Evolutionary conservation across 257 asterid genomes (phyloP), one percentile per base, ranked within the genome.

Genomic region (Solanum peruvianum): DNA sequence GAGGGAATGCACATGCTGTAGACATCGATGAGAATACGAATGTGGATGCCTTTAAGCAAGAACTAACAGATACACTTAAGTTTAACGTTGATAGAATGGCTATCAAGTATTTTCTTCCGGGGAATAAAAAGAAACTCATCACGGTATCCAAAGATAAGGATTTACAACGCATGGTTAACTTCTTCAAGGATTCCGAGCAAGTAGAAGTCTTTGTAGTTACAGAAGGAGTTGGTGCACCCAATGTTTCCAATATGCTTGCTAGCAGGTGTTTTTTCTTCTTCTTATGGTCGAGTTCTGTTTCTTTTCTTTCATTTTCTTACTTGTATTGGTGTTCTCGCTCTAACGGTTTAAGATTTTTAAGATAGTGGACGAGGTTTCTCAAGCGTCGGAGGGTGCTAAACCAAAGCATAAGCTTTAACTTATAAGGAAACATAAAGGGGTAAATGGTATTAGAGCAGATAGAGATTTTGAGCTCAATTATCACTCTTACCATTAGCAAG

Each of bases 1-100:
- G 99, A 3, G 99, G 99, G 73, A 98, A 97, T 42, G 99, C 99
- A 35, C 95, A 97, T 89, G 98, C 98, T 49, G 89, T 97, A 87
- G 98, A 95, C 92, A 92, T 97, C 23, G 98, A 97, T 86, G 92
- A 93, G 84, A 92, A 94, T 66, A 95, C 98, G 23, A 92, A 73
- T 18, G 89, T 97, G 91, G 89, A 92, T 84, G 98, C 92, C 91
- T 94, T 97, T 88, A 95, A 95, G 92, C 93, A 93, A 60, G 99
- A 97, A 72, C 96, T 97, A n/a, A 87, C 96, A 0, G 99, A 97
- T 45, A 95, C 93, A 69, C 96, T 97, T 89, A 97, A 93, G 70
- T 95, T 93, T 89, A 85, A 92, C 49, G 87, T 83, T 5, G 92
- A 90, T 89, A 92, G 91, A 75, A 91, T 97, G 93, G 86, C 94